These are phyloP conservation scores for Suhomyces terraborum DNA, from an alignment of 1,139 yeast genomes.

Conservation along the genomic window DNA sequence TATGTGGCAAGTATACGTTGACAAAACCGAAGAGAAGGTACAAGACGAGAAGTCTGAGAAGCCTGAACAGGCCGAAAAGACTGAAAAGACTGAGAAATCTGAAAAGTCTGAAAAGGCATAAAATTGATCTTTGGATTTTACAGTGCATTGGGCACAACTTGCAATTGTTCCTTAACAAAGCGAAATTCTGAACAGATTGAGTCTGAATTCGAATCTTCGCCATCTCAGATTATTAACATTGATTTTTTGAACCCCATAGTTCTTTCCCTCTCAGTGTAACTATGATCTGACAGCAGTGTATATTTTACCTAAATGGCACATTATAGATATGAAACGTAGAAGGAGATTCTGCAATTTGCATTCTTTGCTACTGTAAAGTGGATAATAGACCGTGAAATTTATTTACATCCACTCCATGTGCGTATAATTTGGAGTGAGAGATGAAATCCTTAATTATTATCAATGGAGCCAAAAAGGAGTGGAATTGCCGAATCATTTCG, in stretches of 20 bases:
- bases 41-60: background rate
- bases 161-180: background rate
- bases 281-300: too few species aligned
- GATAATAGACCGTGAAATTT: background rate
- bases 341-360: too few species aligned
- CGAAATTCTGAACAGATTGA: slow-evolving; percentile 1
- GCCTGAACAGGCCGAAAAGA: slow-evolving; percentile 1
- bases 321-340: background rate
- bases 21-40: slow-evolving; percentile 6
- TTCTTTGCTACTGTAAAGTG: too few species aligned
- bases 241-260: too few species aligned
- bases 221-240: background rate
- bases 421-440: too few species aligned
- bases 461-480: too few species aligned
- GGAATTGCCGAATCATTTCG: too few species aligned
- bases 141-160: background rate
- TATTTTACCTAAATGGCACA: background rate
- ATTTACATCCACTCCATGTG: too few species aligned
- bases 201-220: background rate
- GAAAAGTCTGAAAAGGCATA: slow-evolving; percentile 1
- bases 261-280: too few species aligned
- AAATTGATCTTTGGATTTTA: background rate
- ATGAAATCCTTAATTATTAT: too few species aligned
- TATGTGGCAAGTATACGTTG: slow-evolving; percentile 50
- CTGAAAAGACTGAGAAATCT: background rate